These are phyloP conservation scores for Sordariomycetes sp. DNA, from an alignment of 2,329 filamentous ascomycete species.

Conservation along the genomic window DNA sequence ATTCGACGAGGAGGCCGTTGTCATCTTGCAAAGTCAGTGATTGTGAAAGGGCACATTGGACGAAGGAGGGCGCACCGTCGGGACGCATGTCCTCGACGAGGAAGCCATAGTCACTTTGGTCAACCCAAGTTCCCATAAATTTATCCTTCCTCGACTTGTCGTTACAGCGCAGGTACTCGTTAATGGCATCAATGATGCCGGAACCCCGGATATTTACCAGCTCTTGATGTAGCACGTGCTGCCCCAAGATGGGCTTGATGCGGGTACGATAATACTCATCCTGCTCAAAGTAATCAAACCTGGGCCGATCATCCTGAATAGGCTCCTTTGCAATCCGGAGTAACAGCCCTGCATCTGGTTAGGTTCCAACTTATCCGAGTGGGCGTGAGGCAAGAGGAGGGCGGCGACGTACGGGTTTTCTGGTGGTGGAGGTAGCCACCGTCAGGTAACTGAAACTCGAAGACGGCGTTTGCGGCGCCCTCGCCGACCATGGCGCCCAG, in stretches of 20 bases:
- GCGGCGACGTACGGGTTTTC: slow-evolving; percentile 11
- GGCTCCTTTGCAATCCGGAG: slow-evolving; percentile 29
- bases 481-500: slow-evolving; percentile 45
- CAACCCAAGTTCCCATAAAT: slow-evolving; percentile 40
- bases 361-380: background rate
- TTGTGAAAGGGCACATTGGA: background rate
- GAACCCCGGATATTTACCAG: slow-evolving; percentile 25
- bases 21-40: slow-evolving; percentile 12
- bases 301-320: slow-evolving; percentile 15
- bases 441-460: slow-evolving; percentile 41
- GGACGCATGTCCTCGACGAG: slow-evolving; percentile 64
- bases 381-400: slow-evolving; percentile 1
- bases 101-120: slow-evolving; percentile 53
- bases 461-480: slow-evolving; percentile 71
- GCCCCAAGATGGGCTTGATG: slow-evolving; percentile 23
- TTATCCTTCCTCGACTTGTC: slow-evolving; percentile 33
- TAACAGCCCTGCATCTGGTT: slow-evolving; percentile 17
- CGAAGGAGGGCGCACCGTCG: slow-evolving; percentile 13
- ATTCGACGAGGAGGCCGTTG: slow-evolving; percentile 48
- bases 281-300: slow-evolving; percentile 27
- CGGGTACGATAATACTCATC: slow-evolving; percentile 23
- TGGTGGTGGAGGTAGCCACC: slow-evolving; percentile 7
- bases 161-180: slow-evolving; percentile 39
- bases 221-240: slow-evolving; percentile 24
- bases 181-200: slow-evolving; percentile 35